A percentile compares a stretch with the other conserved stretches of the same genome.
phyloP scores from a whole-genome alignment of 768 basidiomycete species.

The Cantharellus cinnabarinus region DNA sequence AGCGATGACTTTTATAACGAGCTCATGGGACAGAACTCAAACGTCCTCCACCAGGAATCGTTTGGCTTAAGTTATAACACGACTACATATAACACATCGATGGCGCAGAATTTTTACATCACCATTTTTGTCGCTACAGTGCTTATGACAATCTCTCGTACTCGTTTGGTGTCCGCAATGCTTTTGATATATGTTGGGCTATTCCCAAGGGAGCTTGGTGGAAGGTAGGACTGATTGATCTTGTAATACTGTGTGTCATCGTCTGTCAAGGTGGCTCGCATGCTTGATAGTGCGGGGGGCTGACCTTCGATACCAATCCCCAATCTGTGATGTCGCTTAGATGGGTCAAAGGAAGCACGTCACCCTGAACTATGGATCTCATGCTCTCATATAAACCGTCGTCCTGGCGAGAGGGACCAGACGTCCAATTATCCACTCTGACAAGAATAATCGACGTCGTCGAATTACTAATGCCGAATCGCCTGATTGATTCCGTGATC shows the following conservation, averaged over 20 bases:
- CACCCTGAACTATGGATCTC: conserved; percentile 37
- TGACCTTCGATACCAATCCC: conserved; percentile 28
- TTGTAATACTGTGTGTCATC: too few species aligned
- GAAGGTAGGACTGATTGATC: too few species aligned
- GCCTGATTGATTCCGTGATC: conserved; percentile 76
- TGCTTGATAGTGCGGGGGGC: neutral
- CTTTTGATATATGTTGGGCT: conserved; percentile 22
- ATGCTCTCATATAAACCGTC: conserved; percentile 19
- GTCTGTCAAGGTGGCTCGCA: too few species aligned
- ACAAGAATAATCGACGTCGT: conserved; percentile 53
- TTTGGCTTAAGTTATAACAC: too few species aligned
- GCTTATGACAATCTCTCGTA: conserved; percentile 41
- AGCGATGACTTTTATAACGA: too few species aligned
- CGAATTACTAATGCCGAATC: conserved; percentile 61
- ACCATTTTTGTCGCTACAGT: conserved; percentile 69
- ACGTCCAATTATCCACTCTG: conserved; percentile 23
- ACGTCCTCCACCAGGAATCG: too few species aligned
- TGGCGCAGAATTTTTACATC: conserved; percentile 12
- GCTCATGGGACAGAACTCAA: too few species aligned
- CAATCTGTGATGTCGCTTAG: conserved; percentile 31
- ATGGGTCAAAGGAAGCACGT: conserved; percentile 24
- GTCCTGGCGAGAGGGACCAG: neutral
- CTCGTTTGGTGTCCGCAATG: neutral
- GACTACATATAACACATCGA: neutral
- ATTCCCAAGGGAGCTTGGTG: too few species aligned